Conservation (phyloP, 208 protist genomes). For the Leishmania amazonensis region DNA sequence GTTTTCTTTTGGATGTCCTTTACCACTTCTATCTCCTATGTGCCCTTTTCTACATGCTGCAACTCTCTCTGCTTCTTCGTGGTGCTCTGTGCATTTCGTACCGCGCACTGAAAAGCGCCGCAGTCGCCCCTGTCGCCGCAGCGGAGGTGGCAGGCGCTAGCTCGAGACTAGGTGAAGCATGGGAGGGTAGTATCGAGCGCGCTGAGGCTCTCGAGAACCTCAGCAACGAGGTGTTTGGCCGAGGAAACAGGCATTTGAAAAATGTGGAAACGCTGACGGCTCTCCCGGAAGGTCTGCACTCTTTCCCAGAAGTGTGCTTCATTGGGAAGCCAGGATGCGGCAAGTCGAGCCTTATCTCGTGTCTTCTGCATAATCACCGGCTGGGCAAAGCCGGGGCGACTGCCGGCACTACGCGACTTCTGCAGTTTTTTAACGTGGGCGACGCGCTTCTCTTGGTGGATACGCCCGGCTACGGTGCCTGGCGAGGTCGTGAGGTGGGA, state of each 20-base stretch:
- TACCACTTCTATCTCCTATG: neutral
- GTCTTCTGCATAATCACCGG: conserved; percentile 75
- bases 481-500: conserved; percentile 50
- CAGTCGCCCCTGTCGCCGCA: neutral
- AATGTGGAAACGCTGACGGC: conserved; percentile 75
- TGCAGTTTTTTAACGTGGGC: conserved; percentile 92
- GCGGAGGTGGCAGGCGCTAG: neutral
- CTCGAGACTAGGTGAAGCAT: neutral
- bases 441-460: conserved; percentile 87
- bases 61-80: neutral
- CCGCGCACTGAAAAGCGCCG: neutral
- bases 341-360: conserved; percentile 88
- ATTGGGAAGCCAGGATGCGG: conserved; percentile 89
- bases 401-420: conserved; percentile 70
- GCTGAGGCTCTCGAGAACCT: conserved; percentile 46
- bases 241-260: conserved; percentile 84
- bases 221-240: conserved; percentile 80
- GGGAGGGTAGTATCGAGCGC: conserved; percentile 10
- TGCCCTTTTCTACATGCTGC: neutral
- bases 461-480: conserved; percentile 89
- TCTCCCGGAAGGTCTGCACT: conserved; percentile 87
- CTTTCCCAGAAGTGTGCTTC: conserved; percentile 91
- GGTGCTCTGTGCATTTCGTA: neutral
- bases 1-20: neutral
- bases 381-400: conserved; percentile 53